phyloP scores from a whole-genome alignment of 73 alveolate genomes.

The Tetrahymena thermophila region DNA sequence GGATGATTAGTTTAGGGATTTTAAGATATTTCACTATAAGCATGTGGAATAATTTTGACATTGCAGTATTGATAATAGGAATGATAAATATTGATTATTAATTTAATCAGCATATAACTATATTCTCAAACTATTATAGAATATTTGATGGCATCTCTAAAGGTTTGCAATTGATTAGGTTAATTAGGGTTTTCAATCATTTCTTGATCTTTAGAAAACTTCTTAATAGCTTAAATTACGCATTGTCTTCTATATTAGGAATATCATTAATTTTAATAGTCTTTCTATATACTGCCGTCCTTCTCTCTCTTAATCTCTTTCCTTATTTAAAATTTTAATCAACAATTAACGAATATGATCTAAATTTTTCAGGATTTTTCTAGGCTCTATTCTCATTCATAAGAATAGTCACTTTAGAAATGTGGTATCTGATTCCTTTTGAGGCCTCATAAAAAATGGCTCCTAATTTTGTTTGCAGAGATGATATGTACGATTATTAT shows the following conservation, averaged over 20 bases:
- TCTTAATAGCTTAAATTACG: constrained; percentile 6
- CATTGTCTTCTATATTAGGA: constrained; percentile 10
- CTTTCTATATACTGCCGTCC: constrained; percentile 10
- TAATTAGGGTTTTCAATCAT: constrained; percentile 14
- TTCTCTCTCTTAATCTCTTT: constrained; percentile 24
- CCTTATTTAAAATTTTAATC: constrained; percentile 15
- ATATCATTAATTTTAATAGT: constrained; percentile 19
- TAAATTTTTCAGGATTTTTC: constrained; percentile 9
- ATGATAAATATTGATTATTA: not conserved
- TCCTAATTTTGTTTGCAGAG: constrained; percentile 30
- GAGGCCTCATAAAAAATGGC: constrained; percentile 13
- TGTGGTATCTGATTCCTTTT: constrained; percentile 12
- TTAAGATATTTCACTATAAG: not conserved
- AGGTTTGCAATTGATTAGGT: constrained; percentile 5
- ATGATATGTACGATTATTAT: constrained; percentile 14
- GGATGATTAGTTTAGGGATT: not conserved
- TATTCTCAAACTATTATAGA: constrained; percentile 5
- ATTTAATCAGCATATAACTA: not conserved
- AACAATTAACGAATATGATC: constrained; percentile 13
- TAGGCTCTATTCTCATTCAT: constrained; percentile 23
- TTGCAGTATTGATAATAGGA: not conserved
- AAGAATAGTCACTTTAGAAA: constrained; percentile 26
- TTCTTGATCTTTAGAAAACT: constrained; percentile 25
- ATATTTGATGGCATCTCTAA: constrained; percentile 7
- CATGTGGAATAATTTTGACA: not conserved